These are phyloP conservation scores for Biscogniauxia marginata DNA, from an alignment of 2,329 filamentous ascomycete genomes.

Conservation along the genomic window DNA sequence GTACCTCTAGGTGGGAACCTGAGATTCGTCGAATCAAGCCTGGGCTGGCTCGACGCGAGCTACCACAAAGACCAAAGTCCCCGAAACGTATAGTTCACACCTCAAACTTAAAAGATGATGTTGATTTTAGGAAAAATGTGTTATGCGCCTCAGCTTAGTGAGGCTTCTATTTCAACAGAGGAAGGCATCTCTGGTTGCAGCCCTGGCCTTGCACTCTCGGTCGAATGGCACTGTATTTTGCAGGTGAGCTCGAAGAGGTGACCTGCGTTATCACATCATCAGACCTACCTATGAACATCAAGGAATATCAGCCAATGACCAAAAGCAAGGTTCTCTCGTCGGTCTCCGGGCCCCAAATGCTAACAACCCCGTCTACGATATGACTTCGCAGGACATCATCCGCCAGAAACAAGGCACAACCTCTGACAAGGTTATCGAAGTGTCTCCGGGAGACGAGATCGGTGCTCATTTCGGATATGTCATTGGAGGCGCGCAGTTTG, in stretches of 20 bases:
- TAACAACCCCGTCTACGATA: slow-evolving; percentile 54
- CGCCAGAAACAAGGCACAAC: slow-evolving; percentile 47
- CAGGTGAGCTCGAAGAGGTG: slow-evolving; percentile 31
- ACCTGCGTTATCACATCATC: neutral
- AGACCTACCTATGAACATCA: slow-evolving; percentile 11
- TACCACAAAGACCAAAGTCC: neutral
- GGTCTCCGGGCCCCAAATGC: slow-evolving; percentile 48
- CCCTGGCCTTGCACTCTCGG: slow-evolving; percentile 36
- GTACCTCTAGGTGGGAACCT: neutral
- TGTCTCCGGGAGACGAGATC: slow-evolving; percentile 50
- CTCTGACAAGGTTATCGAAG: slow-evolving; percentile 44
- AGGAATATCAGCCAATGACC: slow-evolving; percentile 48
- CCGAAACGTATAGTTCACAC: neutral
- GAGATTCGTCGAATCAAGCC: neutral
- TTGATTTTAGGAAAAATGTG: too few relatives aligned
- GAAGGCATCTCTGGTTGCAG: slow-evolving; percentile 37
- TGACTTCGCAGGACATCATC: slow-evolving; percentile 47
- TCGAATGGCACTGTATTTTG: slow-evolving; percentile 43
- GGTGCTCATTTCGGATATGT: slow-evolving; percentile 54
- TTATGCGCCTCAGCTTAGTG: neutral
- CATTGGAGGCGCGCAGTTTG: slow-evolving; percentile 50
- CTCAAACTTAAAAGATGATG: neutral
- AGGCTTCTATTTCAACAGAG: slow-evolving; percentile 21
- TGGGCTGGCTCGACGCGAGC: neutral
- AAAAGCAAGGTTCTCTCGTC: slow-evolving; percentile 41